These are phyloP conservation scores for Pichia sp. DNA, from an alignment of 1,139 yeast species.

Conservation along the genomic window DNA sequence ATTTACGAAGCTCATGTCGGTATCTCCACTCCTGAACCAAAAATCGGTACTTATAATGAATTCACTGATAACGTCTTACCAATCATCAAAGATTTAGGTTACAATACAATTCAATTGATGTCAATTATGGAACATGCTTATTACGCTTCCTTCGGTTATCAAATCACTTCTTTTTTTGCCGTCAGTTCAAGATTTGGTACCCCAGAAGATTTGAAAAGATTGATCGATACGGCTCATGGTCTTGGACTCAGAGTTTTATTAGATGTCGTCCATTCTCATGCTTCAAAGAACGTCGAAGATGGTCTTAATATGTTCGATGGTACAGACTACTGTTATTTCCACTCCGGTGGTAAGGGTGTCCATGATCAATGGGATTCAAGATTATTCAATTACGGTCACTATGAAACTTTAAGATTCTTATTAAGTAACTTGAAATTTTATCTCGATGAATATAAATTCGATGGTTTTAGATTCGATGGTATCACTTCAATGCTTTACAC, in stretches of 20 bases:
- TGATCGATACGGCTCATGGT: conserved; percentile 89
- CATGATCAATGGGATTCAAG: conserved; percentile 97
- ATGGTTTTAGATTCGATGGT: conserved; percentile 97
- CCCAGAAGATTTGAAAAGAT: conserved; percentile 90
- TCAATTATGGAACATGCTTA: conserved; percentile 99
- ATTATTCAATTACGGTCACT: conserved; percentile 84
- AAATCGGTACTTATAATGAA: conserved; percentile 79
- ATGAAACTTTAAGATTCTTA: conserved; percentile 86
- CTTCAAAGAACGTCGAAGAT: conserved; percentile 90
- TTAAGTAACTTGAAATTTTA: conserved; percentile 86
- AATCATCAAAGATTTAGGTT: conserved; percentile 79
- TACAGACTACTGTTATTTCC: conserved; percentile 93
- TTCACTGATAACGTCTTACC: conserved; percentile 82
- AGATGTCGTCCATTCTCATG: conserved; percentile 95
- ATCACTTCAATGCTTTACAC: conserved; percentile 90
- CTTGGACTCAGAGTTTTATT: conserved; percentile 83
- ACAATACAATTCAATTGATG: conserved; percentile 93
- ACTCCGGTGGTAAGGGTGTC: conserved; percentile 76
- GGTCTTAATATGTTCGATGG: conserved; percentile 95
- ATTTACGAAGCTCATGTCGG: conserved; percentile 98
- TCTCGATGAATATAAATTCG: conserved; percentile 81
- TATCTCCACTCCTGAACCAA: conserved; percentile 87
- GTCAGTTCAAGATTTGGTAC: conserved; percentile 87
- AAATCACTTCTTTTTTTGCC: conserved; percentile 91
- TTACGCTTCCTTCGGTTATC: conserved; percentile 97